Conservation (phyloP, 768 basidiomycete genomes). For the Termitomyces sp. region DNA sequence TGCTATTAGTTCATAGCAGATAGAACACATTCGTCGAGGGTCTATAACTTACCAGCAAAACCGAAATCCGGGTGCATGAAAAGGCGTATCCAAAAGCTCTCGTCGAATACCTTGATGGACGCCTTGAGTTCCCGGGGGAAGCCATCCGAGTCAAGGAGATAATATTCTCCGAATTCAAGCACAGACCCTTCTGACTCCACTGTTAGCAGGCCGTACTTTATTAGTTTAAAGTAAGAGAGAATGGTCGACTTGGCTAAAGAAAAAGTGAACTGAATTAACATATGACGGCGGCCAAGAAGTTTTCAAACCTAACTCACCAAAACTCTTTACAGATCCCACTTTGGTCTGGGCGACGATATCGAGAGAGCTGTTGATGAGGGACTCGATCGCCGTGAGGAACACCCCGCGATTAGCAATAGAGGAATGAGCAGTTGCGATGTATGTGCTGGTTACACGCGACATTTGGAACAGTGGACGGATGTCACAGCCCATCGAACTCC, state of each 20-base stretch:
- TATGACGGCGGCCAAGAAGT: too few relatives aligned
- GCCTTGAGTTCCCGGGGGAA: slow-evolving; percentile 6
- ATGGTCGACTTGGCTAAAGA: slow-evolving; percentile 8
- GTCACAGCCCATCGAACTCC: not conserved
- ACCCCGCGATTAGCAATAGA: not conserved
- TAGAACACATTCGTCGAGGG: not conserved
- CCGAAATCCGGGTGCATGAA: slow-evolving; percentile 15
- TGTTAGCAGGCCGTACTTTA: slow-evolving; percentile 6
- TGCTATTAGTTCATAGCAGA: not conserved
- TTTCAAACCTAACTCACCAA: not conserved
- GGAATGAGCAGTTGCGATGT: slow-evolving; percentile 8
- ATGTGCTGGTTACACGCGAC: slow-evolving; percentile 8
- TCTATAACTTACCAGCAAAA: slow-evolving; percentile 2
- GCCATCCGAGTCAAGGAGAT: slow-evolving; percentile 4
- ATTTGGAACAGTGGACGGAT: not conserved
- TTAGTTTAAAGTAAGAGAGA: slow-evolving; percentile 2
- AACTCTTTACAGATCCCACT: not conserved
- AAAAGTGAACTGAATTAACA: not conserved
- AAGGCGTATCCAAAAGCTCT: slow-evolving; percentile 12
- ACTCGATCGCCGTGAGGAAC: slow-evolving; percentile 1
- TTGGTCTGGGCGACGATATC: slow-evolving; percentile 3
- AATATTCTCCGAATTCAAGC: slow-evolving; percentile 6
- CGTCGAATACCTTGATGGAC: slow-evolving; percentile 8
- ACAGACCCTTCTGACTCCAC: not conserved
- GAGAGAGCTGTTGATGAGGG: slow-evolving; percentile 3